Evolutionary conservation across 2,329 filamentous ascomycete species (phyloP).

Genomic region (Claviceps capensis): DNA sequence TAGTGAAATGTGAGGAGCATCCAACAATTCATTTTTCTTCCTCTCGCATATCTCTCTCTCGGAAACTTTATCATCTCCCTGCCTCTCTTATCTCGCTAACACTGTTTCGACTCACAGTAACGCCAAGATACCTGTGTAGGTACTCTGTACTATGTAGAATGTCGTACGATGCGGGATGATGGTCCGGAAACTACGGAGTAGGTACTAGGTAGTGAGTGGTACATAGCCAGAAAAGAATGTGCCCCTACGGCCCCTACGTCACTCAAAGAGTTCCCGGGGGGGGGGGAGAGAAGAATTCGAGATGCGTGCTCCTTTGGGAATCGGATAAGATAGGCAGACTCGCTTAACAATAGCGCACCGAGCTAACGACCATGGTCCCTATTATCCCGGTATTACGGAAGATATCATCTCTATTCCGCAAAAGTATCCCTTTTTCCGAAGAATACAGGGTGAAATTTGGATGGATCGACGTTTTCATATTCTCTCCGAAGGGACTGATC

Average conservation of each 20-base stretch:
- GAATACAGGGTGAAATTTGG: not conserved
- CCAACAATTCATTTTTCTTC: not conserved
- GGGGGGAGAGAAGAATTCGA: not conserved
- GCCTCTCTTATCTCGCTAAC: not conserved
- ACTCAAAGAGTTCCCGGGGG: not conserved
- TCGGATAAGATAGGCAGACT: not conserved
- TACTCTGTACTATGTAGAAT: not conserved
- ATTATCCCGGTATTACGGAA: not conserved
- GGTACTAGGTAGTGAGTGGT: not conserved
- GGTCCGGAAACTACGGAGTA: not conserved
- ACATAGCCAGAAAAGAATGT: not conserved
- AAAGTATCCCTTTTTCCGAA: not conserved
- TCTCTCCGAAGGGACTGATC: not conserved
- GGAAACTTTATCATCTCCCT: not conserved
- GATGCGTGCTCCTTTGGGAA: not conserved
- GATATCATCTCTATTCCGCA: not conserved
- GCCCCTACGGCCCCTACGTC: not conserved
- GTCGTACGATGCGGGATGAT: conserved; percentile 1
- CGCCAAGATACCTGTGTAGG: no score
- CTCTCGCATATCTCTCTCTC: not conserved
- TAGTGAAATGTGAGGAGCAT: not conserved
- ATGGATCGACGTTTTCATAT: not conserved
- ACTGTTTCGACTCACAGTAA: not conserved
- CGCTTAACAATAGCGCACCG: not conserved
- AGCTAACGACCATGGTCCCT: not conserved